Conservation (phyloP, 176 grass and related monocot genomes). For the Eleusine coracana region DNA sequence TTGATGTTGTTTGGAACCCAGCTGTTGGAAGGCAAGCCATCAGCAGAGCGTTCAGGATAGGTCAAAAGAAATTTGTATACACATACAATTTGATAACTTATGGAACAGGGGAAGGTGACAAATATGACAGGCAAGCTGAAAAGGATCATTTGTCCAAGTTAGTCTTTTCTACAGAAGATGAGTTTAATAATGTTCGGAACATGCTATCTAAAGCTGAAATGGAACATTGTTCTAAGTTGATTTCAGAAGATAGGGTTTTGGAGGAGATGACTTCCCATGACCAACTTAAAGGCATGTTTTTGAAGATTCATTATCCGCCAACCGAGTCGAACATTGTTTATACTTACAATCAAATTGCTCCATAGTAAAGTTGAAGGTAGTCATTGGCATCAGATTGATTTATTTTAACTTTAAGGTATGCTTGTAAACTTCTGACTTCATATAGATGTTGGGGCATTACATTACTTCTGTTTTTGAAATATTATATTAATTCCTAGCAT, state of each 20-base stretch:
- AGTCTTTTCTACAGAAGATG: constrained; percentile 78
- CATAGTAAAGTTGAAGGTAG: constrained; percentile 34
- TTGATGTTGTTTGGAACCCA: constrained; percentile 96
- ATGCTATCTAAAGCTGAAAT: constrained; percentile 71
- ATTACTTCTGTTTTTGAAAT: constrained; percentile 12
- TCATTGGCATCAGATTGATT: constrained; percentile 21
- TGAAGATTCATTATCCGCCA: constrained; percentile 77
- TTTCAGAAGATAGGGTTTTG: constrained; percentile 80
- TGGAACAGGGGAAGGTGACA: constrained; percentile 90
- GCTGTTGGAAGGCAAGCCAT: constrained; percentile 87
- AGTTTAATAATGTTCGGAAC: constrained; percentile 81
- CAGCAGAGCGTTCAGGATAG: constrained; percentile 81
- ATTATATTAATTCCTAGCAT: constrained; percentile 4
- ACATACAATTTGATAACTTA: constrained; percentile 90
- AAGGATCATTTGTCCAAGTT: constrained; percentile 92
- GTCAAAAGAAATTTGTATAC: constrained; percentile 89
- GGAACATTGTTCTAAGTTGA: constrained; percentile 62
- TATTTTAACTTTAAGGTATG: constrained; percentile 42
- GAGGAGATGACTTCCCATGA: constrained; percentile 75
- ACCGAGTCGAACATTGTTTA: constrained; percentile 79
- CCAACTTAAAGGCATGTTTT: constrained; percentile 74
- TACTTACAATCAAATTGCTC: constrained; percentile 72
- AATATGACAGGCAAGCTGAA: constrained; percentile 83
- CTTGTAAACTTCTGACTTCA: constrained; percentile 29
- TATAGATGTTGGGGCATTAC: constrained; percentile 8